phyloP scores from a whole-genome alignment of 2,329 filamentous ascomycete species.

The Hortaea sp. region DNA sequence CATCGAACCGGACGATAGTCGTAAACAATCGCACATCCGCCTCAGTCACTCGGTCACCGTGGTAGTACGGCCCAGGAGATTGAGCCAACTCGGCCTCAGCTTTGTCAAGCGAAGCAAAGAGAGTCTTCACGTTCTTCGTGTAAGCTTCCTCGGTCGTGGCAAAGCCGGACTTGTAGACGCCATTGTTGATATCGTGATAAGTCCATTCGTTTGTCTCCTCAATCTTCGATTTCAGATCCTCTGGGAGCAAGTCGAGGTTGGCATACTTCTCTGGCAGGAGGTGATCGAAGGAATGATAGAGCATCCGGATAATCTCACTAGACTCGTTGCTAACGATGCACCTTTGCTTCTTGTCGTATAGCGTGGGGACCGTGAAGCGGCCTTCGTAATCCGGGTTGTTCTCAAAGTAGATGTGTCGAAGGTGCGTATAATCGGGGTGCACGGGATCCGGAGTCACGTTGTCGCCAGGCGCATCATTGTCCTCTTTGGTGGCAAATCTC shows the following conservation, averaged over 20 bases:
- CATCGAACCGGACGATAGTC: slow-evolving; percentile 53
- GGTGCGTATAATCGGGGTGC: slow-evolving; percentile 57
- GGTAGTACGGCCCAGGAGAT: slow-evolving; percentile 37
- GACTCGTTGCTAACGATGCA: slow-evolving; percentile 87
- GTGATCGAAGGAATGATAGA: slow-evolving; percentile 68
- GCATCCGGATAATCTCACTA: slow-evolving; percentile 85
- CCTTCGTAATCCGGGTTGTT: slow-evolving; percentile 62
- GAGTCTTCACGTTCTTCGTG: slow-evolving; percentile 33
- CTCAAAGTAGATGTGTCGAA: slow-evolving; percentile 72
- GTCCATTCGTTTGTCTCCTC: slow-evolving; percentile 43
- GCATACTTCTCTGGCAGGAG: slow-evolving; percentile 35
- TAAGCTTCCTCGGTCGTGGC: slow-evolving; percentile 45
- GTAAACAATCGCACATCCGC: slow-evolving; percentile 43
- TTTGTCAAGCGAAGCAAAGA: slow-evolving; percentile 41
- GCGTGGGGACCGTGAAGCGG: slow-evolving; percentile 77
- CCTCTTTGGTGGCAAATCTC: slow-evolving; percentile 65
- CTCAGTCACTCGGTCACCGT: slow-evolving; percentile 38
- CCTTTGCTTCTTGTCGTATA: slow-evolving; percentile 68
- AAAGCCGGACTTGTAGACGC: slow-evolving; percentile 43
- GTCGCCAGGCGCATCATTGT: slow-evolving; percentile 44
- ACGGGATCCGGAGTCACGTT: slow-evolving; percentile 53
- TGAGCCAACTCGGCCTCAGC: slow-evolving; percentile 33
- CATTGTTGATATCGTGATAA: slow-evolving; percentile 43
- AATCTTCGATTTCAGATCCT: slow-evolving; percentile 34
- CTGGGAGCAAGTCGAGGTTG: slow-evolving; percentile 35